These are phyloP conservation scores for Diaporthe sp. DNA, from an alignment of 2,329 filamentous ascomycete species.

Conservation along the genomic window DNA sequence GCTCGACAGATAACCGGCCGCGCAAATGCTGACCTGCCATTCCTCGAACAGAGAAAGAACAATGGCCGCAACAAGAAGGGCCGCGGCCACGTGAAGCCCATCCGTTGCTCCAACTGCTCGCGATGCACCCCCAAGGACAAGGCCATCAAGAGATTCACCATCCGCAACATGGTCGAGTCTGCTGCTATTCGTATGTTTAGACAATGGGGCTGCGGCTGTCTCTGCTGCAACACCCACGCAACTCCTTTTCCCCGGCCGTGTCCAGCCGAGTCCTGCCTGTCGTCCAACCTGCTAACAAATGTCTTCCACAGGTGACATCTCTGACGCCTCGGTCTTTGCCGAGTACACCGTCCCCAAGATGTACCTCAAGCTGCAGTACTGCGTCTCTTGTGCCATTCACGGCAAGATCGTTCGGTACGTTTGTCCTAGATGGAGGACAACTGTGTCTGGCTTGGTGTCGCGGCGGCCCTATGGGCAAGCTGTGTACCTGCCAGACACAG, in stretches of 20 bases:
- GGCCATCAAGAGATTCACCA: conserved; percentile 99
- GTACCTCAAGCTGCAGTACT: conserved; percentile 99
- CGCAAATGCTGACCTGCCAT: conserved; percentile 8
- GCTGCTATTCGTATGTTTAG: conserved; percentile 94
- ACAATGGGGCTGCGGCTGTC: background rate
- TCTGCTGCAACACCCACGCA: conserved; percentile 4
- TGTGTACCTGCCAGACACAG: conserved; percentile 47
- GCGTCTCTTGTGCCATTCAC: conserved; percentile 99
- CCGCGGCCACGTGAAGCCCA: conserved; percentile 99
- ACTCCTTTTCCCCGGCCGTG: background rate
- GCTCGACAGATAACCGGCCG: background rate
- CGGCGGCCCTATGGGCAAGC: conserved; percentile 33
- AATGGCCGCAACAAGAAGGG: conserved; percentile 99
- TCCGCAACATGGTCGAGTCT: conserved; percentile 99
- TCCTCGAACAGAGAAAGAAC: conserved; percentile 50
- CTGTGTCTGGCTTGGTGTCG: conserved; percentile 52
- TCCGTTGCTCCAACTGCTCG: conserved; percentile 81
- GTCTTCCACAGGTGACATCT: conserved; percentile 89
- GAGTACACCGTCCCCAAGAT: conserved; percentile 99
- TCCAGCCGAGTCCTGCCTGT: too few species aligned
- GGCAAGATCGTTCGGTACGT: conserved; percentile 99
- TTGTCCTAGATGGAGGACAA: conserved; percentile 70
- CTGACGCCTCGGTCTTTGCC: conserved; percentile 97
- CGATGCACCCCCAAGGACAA: conserved; percentile 99
- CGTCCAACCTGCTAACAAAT: conserved; percentile 10